A percentile compares a stretch with the other conserved stretches of the same genome.
Conservation (phyloP, 176 grass and related monocot species). For the Zizania latifolia region DNA sequence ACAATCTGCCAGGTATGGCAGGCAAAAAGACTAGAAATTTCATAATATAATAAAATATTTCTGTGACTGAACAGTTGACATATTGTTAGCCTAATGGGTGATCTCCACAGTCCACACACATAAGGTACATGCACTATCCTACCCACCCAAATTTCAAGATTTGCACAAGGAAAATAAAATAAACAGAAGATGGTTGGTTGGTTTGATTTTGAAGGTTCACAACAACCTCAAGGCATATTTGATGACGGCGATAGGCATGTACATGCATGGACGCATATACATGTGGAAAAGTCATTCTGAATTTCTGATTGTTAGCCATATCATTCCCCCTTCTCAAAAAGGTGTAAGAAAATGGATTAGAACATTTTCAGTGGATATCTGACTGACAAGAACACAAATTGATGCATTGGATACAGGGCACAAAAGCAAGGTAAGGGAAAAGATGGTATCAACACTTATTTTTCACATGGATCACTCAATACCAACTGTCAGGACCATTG, state of each 20-base stretch:
- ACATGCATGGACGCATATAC: too few species aligned
- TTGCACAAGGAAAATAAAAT: neutral
- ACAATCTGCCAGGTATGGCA: neutral
- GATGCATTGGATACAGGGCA: neutral
- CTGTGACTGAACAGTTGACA: neutral
- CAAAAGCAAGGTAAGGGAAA: neutral
- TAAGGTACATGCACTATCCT: neutral
- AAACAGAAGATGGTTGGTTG: neutral
- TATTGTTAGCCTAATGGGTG: neutral
- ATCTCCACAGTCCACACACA: too few species aligned
- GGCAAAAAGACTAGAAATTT: neutral
- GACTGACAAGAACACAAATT: neutral
- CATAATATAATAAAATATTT: neutral
- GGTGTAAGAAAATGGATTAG: neutral
- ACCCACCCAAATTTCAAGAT: neutral
- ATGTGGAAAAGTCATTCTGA: too few species aligned
- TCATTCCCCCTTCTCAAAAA: neutral
- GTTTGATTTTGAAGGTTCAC: neutral
- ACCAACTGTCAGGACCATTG: neutral
- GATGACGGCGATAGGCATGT: too few species aligned
- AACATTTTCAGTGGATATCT: conserved; percentile 7
- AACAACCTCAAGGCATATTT: neutral
- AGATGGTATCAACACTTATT: neutral
- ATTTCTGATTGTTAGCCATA: neutral
- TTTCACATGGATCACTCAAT: neutral